These are phyloP conservation scores for Trifolium dubium DNA, from an alignment of 306 rosid genomes.

Conservation along the genomic window DNA sequence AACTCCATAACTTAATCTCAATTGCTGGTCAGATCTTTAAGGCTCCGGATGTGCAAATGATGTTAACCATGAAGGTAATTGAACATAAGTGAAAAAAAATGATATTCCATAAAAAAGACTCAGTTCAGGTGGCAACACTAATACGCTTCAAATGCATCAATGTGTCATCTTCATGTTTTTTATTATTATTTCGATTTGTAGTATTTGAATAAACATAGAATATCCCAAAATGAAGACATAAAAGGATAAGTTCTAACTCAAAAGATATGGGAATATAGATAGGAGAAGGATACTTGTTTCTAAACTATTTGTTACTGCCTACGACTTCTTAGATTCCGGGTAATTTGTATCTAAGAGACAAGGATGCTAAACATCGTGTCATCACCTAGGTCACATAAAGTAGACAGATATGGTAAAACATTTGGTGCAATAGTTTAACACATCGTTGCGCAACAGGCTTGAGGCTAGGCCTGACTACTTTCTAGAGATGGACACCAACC, in stretches of 20 bases:
- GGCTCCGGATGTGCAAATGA: conserved; percentile 1
- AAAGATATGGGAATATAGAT: neutral
- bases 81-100: conserved; percentile 30
- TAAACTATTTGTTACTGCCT: conserved; percentile 13
- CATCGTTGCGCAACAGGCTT: conserved; percentile 14
- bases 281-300: conserved; percentile 11
- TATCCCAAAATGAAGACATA: conserved; percentile 30
- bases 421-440: conserved; percentile 32
- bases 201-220: conserved; percentile 12
- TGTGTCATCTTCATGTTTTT: conserved; percentile 5
- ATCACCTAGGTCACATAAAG: conserved; percentile 26
- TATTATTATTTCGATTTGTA: conserved; percentile 23
- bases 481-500: conserved; percentile 32
- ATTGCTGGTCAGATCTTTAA: conserved; percentile 18
- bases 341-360: conserved; percentile 31
- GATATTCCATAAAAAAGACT: conserved; percentile 5
- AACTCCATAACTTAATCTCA: conserved; percentile 12
- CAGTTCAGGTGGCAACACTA: conserved; percentile 11
- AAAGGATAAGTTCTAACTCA: conserved; percentile 32
- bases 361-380: conserved; percentile 19
- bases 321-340: conserved; percentile 19
- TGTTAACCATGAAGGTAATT: conserved; percentile 21
- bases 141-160: conserved; percentile 11
- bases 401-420: conserved; percentile 31
- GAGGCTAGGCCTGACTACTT: conserved; percentile 30